Base-by-base conservation (phyloP, 345 rosid species). In the Bruguiera parviflora region DNA sequence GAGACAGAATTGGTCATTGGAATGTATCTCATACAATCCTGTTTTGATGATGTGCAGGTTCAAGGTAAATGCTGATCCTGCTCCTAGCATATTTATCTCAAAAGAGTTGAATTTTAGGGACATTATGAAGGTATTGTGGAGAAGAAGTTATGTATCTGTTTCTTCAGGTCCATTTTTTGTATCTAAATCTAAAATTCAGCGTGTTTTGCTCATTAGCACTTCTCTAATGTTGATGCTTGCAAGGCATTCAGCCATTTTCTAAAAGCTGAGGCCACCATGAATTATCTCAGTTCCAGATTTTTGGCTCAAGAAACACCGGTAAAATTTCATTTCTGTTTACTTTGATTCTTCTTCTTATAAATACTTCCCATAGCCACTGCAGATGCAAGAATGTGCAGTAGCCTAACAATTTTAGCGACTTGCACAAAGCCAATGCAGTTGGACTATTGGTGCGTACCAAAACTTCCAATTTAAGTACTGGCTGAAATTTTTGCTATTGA, bases 271-370 rank as follows among this genome's bases (percentile, higher is more conserved):
- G 68, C 77, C 73, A 53, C 77, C 63, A 80, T 66, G 86, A 83
- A 84, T 65, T 76, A 73, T 66, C 72, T 71, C 67, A 83, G 84
- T 65, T 74, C 73, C 78, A 84, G 65, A 75, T 72, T 66, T 77
- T 75, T 89, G 79, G 84, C 85, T n/a, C 85, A 81, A 66, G 88
- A 81, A 81, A 89, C 89, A 37, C 93, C 86, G 80, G 92, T 89
- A 84, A 43, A 13, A 13, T 11, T 46, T 49, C 18, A 29, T 33
- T 37, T 60, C 65, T 18, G 62, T 35, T 57, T 59, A 4, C 62
- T 55, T 57, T 57, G 19, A 56, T 43, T 51, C 15, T 61, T 58
- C 73, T 24, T 39, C 25, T 19, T 22, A 56, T 8, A 43, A 32
- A 33, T 64, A 58, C 28, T 25, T 64, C 31, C 29, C 25, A 29